Conservation (phyloP, 1,284 basidiomycete species). For the Pisolithus thermaeus region DNA sequence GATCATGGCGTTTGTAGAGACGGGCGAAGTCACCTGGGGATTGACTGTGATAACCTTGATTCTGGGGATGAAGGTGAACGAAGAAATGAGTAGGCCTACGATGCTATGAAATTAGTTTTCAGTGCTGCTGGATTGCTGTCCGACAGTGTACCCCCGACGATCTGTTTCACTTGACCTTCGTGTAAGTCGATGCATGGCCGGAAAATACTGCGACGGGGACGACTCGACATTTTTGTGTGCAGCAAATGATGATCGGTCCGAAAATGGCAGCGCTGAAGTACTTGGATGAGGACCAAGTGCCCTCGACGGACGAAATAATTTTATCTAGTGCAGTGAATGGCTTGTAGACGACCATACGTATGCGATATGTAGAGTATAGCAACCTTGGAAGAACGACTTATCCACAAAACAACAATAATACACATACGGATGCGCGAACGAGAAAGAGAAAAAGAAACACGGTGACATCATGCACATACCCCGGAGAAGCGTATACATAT, state of each 20-base stretch:
- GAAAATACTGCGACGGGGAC: slow-evolving; percentile 45
- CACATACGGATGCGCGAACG: neutral
- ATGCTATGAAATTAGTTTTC: slow-evolving; percentile 91
- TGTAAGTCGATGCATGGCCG: slow-evolving; percentile 97
- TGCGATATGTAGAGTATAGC: no score
- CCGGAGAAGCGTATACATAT: neutral
- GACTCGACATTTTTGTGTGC: no score
- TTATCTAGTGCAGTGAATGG: no score
- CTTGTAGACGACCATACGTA: no score
- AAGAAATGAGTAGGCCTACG: slow-evolving; percentile 43
- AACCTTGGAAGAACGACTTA: neutral
- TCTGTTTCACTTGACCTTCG: slow-evolving; percentile 94
- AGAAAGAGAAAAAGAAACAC: neutral
- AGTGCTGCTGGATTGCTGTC: slow-evolving; percentile 59
- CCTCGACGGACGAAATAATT: no score
- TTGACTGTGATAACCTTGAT: slow-evolving; percentile 46
- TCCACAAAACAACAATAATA: neutral
- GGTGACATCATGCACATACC: no score
- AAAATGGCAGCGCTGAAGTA: no score
- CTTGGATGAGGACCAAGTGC: no score
- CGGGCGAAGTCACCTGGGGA: slow-evolving; percentile 78
- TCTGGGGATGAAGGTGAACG: slow-evolving; percentile 1
- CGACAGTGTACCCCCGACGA: slow-evolving; percentile 91
- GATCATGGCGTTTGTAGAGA: slow-evolving; percentile 66
- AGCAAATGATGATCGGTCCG: no score